Evolutionary conservation across 2,329 filamentous ascomycete species (phyloP).

Genomic region (Colletotrichum sansevieriae): DNA sequence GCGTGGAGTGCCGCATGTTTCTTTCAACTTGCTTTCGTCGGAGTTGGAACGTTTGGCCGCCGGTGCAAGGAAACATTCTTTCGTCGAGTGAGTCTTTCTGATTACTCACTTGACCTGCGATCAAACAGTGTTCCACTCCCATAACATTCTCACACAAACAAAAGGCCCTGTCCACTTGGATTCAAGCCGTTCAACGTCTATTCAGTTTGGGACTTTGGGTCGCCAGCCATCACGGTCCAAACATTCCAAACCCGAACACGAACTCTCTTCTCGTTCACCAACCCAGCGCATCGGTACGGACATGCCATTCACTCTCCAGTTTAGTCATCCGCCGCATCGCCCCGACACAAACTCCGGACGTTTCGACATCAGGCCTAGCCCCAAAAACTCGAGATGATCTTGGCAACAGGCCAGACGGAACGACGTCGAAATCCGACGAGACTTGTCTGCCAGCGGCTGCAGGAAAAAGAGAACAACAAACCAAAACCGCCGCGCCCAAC

Average conservation of each 20-base stretch:
- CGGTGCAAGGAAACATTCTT: not conserved
- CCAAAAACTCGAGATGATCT: constrained; percentile 23
- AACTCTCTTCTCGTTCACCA: not conserved
- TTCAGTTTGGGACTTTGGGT: not conserved
- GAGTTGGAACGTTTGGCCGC: not conserved
- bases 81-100: not conserved
- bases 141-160: too few species aligned
- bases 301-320: not conserved
- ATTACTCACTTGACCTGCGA: too few species aligned
- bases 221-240: not conserved
- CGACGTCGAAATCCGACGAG: constrained; percentile 20
- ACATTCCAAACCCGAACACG: not conserved
- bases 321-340: constrained; percentile 16
- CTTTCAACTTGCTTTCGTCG: constrained; percentile 5
- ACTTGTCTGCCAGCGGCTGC: too few species aligned
- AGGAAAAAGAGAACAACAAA: too few species aligned
- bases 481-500: not conserved
- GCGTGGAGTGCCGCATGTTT: not conserved
- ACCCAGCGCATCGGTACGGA: constrained; percentile 4
- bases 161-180: too few species aligned
- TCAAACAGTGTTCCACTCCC: too few species aligned
- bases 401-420: not conserved
- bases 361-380: not conserved
- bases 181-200: not conserved
- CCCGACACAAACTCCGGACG: constrained; percentile 6